Evolutionary conservation across 2,329 filamentous ascomycete genomes (phyloP), one percentile per base, ranked within the genome.

Genomic region (Fusarium sarcochroum): DNA sequence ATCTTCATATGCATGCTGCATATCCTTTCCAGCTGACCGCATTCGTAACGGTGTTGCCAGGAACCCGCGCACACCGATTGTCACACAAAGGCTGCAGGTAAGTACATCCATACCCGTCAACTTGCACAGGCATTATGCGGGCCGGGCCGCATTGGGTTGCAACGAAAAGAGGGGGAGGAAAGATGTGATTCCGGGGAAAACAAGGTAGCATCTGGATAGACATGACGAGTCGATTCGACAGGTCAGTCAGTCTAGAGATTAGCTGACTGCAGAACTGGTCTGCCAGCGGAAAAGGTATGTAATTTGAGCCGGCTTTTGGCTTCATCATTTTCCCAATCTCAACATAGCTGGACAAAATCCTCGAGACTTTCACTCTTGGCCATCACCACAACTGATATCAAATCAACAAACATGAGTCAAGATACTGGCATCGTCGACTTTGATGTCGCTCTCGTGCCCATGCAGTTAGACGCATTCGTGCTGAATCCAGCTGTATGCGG

Each of bases 391-490:
- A 21, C 13, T 10, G 3, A 7, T 10, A 18, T 1, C 4, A 25
- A n/a, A n/a, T n/a, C n/a, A 20, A 15, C 6, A 27, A 4, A 3
- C 14, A 56, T 56, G 52, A 49, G 25, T 56, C 0, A 34, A 38
- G 20, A 47, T 1, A 30, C 14, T 38, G 30, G 7, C 32, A 41
- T 56, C 1, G 20, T 15, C 11, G 53, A 56, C 27, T 50, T 56
- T 41, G 35, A 35, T 1, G 45, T 50, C 25, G 45, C 41, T 23
- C 48, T 62, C 2, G 48, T 80, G 40, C 78, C 78, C 7, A 57
- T 80, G 55, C 68, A 80, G 56, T 59, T 80, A 5, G 68, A 80
- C 20, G 78, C 59, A 15, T 79, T 78, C 56, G 67, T 76, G 17
- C 55, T 80, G 30, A 78, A 78, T 44, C 46, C 46, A 18, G 50